phyloP scores from a whole-genome alignment of 1,284 basidiomycete species.

The Leccinum ponderosum region DNA sequence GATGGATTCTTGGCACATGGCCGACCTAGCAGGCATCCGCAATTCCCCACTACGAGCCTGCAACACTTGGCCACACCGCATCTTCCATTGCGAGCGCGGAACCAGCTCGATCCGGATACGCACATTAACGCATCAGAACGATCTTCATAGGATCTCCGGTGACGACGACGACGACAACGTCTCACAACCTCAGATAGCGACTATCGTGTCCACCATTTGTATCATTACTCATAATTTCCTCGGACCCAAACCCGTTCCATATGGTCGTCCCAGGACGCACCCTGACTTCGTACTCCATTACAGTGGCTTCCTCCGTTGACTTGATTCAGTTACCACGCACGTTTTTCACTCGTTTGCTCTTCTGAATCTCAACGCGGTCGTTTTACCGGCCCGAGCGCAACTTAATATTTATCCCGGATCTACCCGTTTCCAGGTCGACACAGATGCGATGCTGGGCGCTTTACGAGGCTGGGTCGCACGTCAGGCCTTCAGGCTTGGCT shows the following conservation, averaged over 20 bases:
- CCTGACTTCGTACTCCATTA: slow-evolving; percentile 21
- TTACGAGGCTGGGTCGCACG: slow-evolving; percentile 7
- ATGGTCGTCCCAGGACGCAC: slow-evolving; percentile 24
- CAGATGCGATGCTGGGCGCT: background rate
- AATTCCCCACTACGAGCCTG: slow-evolving; percentile 9
- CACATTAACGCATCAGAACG: slow-evolving; percentile 16
- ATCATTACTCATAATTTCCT: slow-evolving; percentile 38
- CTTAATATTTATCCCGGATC: slow-evolving; percentile 31
- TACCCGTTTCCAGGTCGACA: slow-evolving; percentile 13
- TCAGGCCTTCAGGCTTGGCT: background rate
- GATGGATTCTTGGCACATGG: slow-evolving; percentile 20
- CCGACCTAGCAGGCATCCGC: slow-evolving; percentile 14
- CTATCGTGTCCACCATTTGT: slow-evolving; percentile 17
- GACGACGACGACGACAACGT: slow-evolving; percentile 9
- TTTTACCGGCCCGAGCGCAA: slow-evolving; percentile 11
- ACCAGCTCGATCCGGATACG: slow-evolving; percentile 19
- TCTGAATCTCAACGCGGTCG: slow-evolving; percentile 22
- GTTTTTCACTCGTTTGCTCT: slow-evolving; percentile 7
- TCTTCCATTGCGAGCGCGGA: slow-evolving; percentile 28
- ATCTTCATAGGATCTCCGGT: slow-evolving; percentile 28
- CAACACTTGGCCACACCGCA: slow-evolving; percentile 8
- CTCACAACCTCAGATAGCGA: slow-evolving; percentile 19
- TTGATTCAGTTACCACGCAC: background rate
- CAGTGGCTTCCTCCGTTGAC: slow-evolving; percentile 15
- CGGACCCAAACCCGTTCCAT: slow-evolving; percentile 18